Conservation (phyloP, 495 filamentous ascomycete genomes). For the Aspergillus sclerotiicarbonarius region DNA sequence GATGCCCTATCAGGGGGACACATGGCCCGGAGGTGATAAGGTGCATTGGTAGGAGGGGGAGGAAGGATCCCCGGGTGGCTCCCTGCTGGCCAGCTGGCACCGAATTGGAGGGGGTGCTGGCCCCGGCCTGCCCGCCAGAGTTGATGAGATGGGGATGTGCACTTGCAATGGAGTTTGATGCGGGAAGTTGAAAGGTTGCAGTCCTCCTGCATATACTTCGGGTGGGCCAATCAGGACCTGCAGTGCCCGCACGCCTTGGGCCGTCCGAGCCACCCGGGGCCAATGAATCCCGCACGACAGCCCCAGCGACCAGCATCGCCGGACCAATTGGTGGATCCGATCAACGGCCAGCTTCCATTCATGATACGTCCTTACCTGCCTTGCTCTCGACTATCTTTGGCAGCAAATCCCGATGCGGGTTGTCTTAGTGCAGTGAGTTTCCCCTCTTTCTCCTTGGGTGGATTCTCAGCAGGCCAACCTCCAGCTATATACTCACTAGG, state of each 20-base stretch:
- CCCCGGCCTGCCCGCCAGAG: not conserved
- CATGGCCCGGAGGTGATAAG: conserved; percentile 35
- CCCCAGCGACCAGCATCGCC: not conserved
- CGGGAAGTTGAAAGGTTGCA: conserved; percentile 5
- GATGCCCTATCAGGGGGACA: conserved; percentile 43
- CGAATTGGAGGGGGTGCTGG: conserved; percentile 5
- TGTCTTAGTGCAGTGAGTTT: no score
- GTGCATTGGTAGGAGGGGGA: conserved; percentile 9
- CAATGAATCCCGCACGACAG: conserved; percentile 10
- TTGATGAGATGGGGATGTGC: not conserved
- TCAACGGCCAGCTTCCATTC: not conserved
- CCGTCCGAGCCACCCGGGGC: conserved; percentile 5
- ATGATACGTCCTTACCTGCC: no score
- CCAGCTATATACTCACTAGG: no score
- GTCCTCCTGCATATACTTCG: conserved; percentile 7
- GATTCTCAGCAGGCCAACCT: no score
- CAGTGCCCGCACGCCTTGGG: conserved; percentile 25
- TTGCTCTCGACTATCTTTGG: no score
- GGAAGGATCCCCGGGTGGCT: conserved; percentile 10
- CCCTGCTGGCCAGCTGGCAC: not conserved
- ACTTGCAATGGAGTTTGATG: not conserved
- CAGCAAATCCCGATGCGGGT: not conserved
- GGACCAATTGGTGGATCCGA: not conserved
- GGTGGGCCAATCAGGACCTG: conserved; percentile 25
- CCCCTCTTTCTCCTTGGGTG: no score